Evolutionary conservation across 164 flowering plant species (phyloP).

Genomic region (Houttuynia cordata): DNA sequence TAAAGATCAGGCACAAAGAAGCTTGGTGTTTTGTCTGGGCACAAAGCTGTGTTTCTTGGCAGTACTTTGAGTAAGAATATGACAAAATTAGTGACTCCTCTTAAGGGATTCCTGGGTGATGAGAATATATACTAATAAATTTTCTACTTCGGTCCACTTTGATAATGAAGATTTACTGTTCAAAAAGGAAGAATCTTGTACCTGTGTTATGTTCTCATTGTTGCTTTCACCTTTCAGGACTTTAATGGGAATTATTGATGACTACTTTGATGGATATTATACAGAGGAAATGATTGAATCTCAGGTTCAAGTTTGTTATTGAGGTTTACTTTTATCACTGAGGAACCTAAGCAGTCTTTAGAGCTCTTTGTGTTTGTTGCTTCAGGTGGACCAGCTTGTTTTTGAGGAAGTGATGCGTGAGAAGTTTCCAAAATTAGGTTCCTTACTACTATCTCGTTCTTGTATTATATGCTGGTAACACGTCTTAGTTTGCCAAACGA

Average conservation of each 20-base stretch:
- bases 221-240: conserved; percentile 38
- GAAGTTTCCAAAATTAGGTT: conserved; percentile 55
- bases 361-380: neutral
- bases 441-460: conserved; percentile 8
- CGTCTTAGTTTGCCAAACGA: too few species aligned
- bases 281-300: conserved; percentile 98
- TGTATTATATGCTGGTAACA: too few species aligned
- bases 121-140: too few species aligned
- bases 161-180: too few species aligned
- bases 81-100: too few species aligned
- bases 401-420: conserved; percentile 94
- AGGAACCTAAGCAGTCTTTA: neutral
- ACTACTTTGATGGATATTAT: conserved; percentile 93
- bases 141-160: neutral
- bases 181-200: neutral
- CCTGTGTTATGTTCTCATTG: neutral
- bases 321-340: neutral
- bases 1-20: too few species aligned
- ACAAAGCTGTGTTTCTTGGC: too few species aligned
- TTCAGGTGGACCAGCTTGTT: conserved; percentile 94
- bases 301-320: conserved; percentile 43
- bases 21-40: too few species aligned
- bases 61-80: too few species aligned
- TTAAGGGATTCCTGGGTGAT: too few species aligned
- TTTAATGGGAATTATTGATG: conserved; percentile 80